These are phyloP conservation scores for Fusarium armeniacum DNA, from an alignment of 2,329 filamentous ascomycete species.

Conservation along the genomic window DNA sequence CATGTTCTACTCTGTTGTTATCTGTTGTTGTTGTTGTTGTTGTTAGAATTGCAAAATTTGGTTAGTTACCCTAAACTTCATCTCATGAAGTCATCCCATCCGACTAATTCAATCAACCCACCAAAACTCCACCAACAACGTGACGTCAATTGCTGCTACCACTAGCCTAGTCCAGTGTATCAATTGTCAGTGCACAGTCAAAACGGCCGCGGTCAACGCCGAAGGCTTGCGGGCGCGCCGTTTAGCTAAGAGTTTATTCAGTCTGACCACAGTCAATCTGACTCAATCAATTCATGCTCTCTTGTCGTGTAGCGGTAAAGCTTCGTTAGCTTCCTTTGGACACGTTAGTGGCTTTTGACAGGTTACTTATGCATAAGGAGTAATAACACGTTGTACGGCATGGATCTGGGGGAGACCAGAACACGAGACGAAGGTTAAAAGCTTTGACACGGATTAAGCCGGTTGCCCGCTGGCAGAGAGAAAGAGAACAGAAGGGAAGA, in stretches of 20 bases:
- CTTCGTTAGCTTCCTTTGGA: not conserved
- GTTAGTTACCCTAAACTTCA: not conserved
- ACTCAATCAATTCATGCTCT: constrained; percentile 5
- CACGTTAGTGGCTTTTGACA: not conserved
- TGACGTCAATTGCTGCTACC: not conserved
- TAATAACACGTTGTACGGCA: not conserved
- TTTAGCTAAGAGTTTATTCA: not conserved
- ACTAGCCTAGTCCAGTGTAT: not conserved
- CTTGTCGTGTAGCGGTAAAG: constrained; percentile 4
- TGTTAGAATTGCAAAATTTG: not conserved
- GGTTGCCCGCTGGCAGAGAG: not conserved
- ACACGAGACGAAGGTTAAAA: constrained; percentile 6
- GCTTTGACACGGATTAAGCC: constrained; percentile 8
- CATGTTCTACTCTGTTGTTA: too few species aligned
- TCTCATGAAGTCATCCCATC: not conserved
- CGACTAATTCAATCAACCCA: not conserved
- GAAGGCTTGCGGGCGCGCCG: constrained; percentile 4
- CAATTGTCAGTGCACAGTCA: not conserved
- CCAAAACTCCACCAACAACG: not conserved
- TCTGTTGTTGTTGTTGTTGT: too few species aligned
- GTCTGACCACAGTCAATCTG: not conserved
- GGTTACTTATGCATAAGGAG: not conserved
- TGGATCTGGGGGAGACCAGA: not conserved
- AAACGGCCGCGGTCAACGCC: constrained; percentile 1
- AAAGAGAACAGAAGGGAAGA: not conserved